A percentile compares a stretch with the other conserved stretches of the same genome.
Evolutionary conservation across 2,329 filamentous ascomycete genomes (phyloP).

Genomic region (Mollisiaceae sp.): DNA sequence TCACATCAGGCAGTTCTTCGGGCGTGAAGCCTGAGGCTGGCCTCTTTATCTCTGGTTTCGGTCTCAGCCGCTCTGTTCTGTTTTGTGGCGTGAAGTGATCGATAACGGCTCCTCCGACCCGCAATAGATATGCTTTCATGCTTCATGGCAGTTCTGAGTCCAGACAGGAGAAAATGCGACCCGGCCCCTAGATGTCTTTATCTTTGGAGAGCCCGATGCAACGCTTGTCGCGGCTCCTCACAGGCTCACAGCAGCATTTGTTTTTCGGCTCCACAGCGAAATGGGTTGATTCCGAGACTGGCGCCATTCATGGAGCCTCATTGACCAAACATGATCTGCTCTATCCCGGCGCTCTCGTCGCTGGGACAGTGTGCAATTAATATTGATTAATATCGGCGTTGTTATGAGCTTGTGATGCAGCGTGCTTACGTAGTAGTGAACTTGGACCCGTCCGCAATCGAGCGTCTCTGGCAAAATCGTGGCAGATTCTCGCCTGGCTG

Average conservation of each 20-base stretch:
- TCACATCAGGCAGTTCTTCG: neutral
- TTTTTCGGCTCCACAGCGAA: neutral
- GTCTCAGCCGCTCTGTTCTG: neutral
- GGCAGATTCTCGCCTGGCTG: neutral
- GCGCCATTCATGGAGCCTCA: neutral
- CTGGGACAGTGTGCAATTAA: neutral
- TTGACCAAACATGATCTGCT: neutral
- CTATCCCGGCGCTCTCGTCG: neutral
- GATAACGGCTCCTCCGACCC: conserved; percentile 5
- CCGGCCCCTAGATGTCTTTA: neutral
- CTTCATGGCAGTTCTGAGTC: neutral
- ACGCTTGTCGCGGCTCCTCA: neutral
- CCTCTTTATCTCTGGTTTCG: neutral
- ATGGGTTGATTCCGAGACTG: conserved; percentile 8
- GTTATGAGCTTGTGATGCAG: neutral
- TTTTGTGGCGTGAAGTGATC: neutral
- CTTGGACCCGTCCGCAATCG: neutral
- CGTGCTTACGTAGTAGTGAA: neutral
- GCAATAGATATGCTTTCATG: neutral
- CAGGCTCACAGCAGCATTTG: neutral
- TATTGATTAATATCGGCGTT: conserved; percentile 2
- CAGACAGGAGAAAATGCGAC: neutral
- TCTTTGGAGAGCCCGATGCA: neutral
- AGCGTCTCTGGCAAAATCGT: neutral
- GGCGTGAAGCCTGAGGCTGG: neutral